phyloP scores from a whole-genome alignment of 805 yeast species.

The Hanseniaspora meyeri region DNA sequence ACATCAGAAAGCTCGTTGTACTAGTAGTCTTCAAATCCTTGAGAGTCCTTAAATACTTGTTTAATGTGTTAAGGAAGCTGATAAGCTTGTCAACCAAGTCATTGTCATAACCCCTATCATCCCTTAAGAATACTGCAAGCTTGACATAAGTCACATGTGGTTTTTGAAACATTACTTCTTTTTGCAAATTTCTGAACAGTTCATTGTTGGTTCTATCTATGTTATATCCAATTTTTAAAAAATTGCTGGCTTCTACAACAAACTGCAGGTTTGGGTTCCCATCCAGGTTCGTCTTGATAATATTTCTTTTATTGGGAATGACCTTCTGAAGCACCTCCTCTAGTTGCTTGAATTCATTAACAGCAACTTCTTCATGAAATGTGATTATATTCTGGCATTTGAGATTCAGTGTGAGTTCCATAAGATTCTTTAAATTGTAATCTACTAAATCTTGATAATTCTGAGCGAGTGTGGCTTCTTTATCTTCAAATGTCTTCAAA shows the following conservation, averaged over 20 bases:
- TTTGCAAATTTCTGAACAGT: neutral
- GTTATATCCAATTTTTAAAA: neutral
- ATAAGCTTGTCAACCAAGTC: neutral
- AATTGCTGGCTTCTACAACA: neutral
- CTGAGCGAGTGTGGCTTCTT: neutral
- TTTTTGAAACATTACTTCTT: neutral
- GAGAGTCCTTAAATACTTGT: neutral
- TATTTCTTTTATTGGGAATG: neutral
- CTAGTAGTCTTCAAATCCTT: neutral
- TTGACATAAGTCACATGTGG: neutral
- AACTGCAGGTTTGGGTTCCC: neutral
- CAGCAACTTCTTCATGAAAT: neutral
- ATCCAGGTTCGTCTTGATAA: neutral
- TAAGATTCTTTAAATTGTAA: slow-evolving; percentile 1
- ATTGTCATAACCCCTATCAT: neutral
- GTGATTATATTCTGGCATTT: neutral
- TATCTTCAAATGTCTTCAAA: neutral
- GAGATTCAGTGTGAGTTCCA: neutral
- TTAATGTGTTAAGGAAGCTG: neutral
- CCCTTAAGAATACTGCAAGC: neutral
- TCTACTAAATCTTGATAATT: neutral
- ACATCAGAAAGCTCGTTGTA: neutral
- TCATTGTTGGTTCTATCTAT: neutral
- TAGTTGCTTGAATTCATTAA: neutral
- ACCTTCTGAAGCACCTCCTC: neutral